Conservation (phyloP, 768 basidiomycete genomes). For the Serendipita sp. region DNA sequence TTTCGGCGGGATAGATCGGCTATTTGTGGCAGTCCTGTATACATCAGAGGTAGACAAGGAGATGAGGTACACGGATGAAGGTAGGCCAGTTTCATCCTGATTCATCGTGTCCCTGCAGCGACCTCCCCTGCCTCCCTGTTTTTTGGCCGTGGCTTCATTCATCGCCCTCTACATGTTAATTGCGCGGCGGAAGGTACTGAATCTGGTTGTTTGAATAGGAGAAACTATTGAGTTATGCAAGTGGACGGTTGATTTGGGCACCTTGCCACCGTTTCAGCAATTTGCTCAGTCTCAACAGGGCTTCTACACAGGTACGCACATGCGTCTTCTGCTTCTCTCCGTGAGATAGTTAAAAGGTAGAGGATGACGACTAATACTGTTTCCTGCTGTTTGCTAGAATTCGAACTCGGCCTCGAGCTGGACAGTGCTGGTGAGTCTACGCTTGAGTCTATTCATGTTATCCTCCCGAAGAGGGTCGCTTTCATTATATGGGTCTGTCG, state of each 20-base stretch:
- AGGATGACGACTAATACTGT: neutral
- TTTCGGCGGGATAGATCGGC: slow-evolving; percentile 35
- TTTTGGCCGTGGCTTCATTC: neutral
- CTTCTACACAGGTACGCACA: slow-evolving; percentile 58
- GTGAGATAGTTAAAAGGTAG: neutral
- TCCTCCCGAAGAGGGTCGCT: neutral
- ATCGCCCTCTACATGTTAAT: neutral
- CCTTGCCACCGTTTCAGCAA: slow-evolving; percentile 63
- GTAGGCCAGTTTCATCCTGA: slow-evolving; percentile 10
- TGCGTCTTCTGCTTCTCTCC: neutral
- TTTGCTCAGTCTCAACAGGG: slow-evolving; percentile 49
- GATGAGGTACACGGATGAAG: slow-evolving; percentile 76
- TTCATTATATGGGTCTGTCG: neutral
- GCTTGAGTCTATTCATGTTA: neutral
- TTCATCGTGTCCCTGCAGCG: neutral
- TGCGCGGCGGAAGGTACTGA: neutral
- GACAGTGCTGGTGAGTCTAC: slow-evolving; percentile 39
- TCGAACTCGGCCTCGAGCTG: slow-evolving; percentile 68
- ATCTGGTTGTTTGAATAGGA: slow-evolving; percentile 10
- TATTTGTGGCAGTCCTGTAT: slow-evolving; percentile 70
- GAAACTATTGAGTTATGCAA: slow-evolving; percentile 17
- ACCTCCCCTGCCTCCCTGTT: neutral
- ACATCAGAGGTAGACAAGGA: slow-evolving; percentile 59
- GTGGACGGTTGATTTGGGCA: slow-evolving; percentile 73
- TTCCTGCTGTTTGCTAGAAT: slow-evolving; percentile 32